Evolutionary conservation across 2,329 filamentous ascomycete species (phyloP), one percentile per base, ranked within the genome.

Genomic region (Colletotrichum zoysiae): DNA sequence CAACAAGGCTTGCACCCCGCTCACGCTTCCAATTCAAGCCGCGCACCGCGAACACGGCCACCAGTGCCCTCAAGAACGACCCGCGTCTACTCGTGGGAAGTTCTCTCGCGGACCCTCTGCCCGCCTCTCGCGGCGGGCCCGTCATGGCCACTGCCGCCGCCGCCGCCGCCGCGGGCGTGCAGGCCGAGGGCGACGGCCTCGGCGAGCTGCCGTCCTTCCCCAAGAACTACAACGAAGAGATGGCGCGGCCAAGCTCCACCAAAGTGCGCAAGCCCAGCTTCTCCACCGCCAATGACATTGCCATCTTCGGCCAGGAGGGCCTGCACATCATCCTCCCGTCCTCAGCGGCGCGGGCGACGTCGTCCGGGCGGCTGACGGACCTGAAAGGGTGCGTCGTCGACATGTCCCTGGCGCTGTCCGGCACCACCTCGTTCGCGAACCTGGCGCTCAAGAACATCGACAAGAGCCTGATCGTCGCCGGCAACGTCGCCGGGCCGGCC

Each of bases 21-120:
- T 89, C 91, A 14, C 94, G 94, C 73, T 98, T 98, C 82, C 89
- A 92, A 65, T 98, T 98, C 86, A 97, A 84, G 71, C 75, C 75
- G 5, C 77, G 76, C 75, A 78, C 73, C 63, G 75, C 68, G 30
- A 59, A 59, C 33, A 51, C 67, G 0, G 26, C 65, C 0, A 66
- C 76, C 64, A 77, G 51, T 75, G 77, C 38, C 50, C 74, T 86
- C 83, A 80, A 83, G 74, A 82, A 82, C 70, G 84, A 87, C 74
- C 81, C 84, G 5, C 81, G 86, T 4, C 76, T 84, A 20, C 78
- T 81, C 26, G 62, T 67, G n/a, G 65, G 62, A 64, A 55, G 48
- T 26, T 57, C 65, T 40, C 66, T 63, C 30, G 53, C 53, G 42
- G 68, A 74, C 18, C 65, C 65, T 42, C 75, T 77, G 26, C 75